Evolutionary conservation across 805 yeast genomes (phyloP), one percentile per base, ranked within the genome.

Genomic region (Zygotorulaspora danielsina): DNA sequence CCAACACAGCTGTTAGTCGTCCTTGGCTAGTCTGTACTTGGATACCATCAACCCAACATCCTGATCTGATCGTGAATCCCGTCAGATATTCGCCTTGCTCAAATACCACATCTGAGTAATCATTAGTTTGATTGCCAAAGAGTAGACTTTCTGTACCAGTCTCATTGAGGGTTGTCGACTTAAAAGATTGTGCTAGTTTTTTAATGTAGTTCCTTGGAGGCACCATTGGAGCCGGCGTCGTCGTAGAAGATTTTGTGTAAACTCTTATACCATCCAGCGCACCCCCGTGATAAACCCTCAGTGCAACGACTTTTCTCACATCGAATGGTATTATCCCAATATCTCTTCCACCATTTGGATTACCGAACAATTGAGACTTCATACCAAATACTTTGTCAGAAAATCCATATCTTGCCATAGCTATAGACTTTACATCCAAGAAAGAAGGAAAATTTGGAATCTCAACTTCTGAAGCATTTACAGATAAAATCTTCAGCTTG

Each of bases 11-110:
- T 27, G 82, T 74, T 1, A 66, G 51, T 44, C 79, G 67, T 2
- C 82, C 83, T 3, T 56, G 55, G 41, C 65, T 67, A 2, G 95
- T 84, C 13, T 78, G 69, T 22, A 93, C 65, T 55, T 84, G 93
- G 16, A 86, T 66, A 1, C 82, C 96, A 67, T 93, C 97, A 4
- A 93, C 69, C 97, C 97, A 93, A 1, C 71, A 78, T 8, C 97
- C 97, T 29, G 78, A 69, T 48, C 95, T 70, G 32, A 87, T 64
- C 30, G 72, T 69, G 39, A 89, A 65, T 18, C 81, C 82, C 3
- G 69, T 58, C 6, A 90, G 65, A 7, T 48, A 42, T 55, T 90
- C 96, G 33, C 78, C 84, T 0, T 58, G 59, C 3, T 66, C 65
- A n/a, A 88, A 51, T 1, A 55, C 57, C 42, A 81, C 73, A 43